phyloP scores from a whole-genome alignment of 2,329 filamentous ascomycete genomes.

The Pseudogymnoascus sp. region DNA sequence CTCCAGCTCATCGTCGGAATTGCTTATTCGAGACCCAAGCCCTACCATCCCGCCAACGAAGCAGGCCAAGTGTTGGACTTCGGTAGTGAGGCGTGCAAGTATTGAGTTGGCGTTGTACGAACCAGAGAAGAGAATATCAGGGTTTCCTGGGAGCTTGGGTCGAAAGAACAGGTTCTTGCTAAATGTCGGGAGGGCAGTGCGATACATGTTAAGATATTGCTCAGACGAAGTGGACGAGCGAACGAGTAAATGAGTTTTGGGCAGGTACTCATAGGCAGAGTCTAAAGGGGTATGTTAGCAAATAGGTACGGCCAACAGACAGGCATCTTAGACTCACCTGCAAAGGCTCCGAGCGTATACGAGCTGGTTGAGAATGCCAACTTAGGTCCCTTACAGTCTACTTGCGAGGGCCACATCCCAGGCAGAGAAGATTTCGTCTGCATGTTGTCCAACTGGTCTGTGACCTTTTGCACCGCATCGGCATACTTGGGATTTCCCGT shows the following conservation, averaged over 20 bases:
- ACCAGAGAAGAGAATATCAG: conserved; percentile 58
- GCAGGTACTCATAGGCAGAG: conserved; percentile 53
- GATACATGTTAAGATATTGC: conserved; percentile 59
- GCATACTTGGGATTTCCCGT: conserved; percentile 64
- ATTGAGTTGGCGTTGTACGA: conserved; percentile 16
- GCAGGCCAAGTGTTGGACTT: conserved; percentile 60
- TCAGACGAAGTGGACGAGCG: conserved; percentile 46
- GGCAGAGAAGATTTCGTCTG: conserved; percentile 65
- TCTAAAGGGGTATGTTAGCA: conserved; percentile 28
- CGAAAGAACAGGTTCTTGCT: conserved; percentile 60
- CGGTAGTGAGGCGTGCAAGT: conserved; percentile 26
- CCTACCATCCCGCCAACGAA: conserved; percentile 66
- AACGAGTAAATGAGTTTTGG: conserved; percentile 57
- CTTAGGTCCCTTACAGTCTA: conserved; percentile 50
- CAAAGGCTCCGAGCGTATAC: conserved; percentile 41
- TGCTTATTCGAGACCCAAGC: conserved; percentile 56
- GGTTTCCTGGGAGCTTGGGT: conserved; percentile 54
- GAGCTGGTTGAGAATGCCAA: conserved; percentile 29
- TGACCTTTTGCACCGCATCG: conserved; percentile 68
- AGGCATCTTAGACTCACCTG: conserved; percentile 17
- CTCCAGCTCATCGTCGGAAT: conserved; percentile 44
- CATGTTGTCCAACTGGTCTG: conserved; percentile 57
- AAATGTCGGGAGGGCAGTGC: conserved; percentile 49
- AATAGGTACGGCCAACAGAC: conserved; percentile 10
- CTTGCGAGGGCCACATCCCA: conserved; percentile 64